Conservation (phyloP, 1,139 yeast species). For the Hemisphaericaspora lyxosophila region DNA sequence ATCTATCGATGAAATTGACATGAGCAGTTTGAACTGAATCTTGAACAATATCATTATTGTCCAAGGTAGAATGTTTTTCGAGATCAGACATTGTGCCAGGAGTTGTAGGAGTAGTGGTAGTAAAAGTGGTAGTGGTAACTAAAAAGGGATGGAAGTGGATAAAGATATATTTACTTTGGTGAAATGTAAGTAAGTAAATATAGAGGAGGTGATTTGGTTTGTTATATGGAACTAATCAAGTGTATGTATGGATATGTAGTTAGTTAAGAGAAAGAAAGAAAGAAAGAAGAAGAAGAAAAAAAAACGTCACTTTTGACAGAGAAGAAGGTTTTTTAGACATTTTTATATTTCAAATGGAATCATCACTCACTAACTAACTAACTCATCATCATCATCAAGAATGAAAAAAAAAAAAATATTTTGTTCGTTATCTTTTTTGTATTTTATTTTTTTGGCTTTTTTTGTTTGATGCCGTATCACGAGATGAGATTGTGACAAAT, state of each 20-base stretch:
- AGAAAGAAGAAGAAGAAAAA: too few relatives aligned
- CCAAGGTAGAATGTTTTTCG: constrained; percentile 6
- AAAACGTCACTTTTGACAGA: too few relatives aligned
- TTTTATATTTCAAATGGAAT: too few relatives aligned
- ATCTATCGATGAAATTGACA: constrained; percentile 21
- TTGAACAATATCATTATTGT: constrained; percentile 8
- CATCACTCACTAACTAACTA: too few relatives aligned
- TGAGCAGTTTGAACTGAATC: constrained; percentile 10
- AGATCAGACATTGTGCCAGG: neutral
- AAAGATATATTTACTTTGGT: constrained; percentile 3
- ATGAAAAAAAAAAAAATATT: too few relatives aligned
- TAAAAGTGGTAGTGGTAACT: neutral
- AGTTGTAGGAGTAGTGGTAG: neutral
- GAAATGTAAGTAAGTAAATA: constrained; percentile 2
- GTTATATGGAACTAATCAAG: neutral
- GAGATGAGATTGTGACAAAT: too few relatives aligned
- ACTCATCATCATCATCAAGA: too few relatives aligned
- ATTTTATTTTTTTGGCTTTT: too few relatives aligned
- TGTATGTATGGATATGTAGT: neutral
- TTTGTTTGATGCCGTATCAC: too few relatives aligned
- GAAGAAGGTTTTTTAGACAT: too few relatives aligned
- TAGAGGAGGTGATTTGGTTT: constrained; percentile 3
- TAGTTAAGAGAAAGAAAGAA: too few relatives aligned
- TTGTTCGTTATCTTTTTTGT: too few relatives aligned
- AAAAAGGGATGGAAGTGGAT: neutral